Base-by-base conservation (phyloP, 768 basidiomycete genomes). In the Lyophyllum semitale region DNA sequence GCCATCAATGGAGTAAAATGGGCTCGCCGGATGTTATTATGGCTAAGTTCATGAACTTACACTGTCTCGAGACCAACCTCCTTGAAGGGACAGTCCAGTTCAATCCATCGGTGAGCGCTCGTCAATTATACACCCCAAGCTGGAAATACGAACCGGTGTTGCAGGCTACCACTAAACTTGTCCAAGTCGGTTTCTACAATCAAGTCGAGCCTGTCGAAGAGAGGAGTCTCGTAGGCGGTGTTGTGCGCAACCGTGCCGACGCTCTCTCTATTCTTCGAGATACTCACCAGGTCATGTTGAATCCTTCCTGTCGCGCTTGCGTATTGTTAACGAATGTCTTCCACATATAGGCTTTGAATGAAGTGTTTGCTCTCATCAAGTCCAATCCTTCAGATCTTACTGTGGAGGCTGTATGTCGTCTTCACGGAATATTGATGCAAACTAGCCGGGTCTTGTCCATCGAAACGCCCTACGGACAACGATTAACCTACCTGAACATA, bases 61-160 rank as follows among this genome's bases (percentile, higher is more conserved):
- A 60, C 45, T 63, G 59, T 51, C 57, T 60, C 12, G 54, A 63
- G 40, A 60, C 59, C 33, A 63, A 60, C 27, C 18, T 17, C 26
- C 52, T 63, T 32, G 62, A 63, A 51, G 59, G 59, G 26, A 58
- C 50, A 12, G 26, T 63, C 15, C 18, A 47, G 18, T 63, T 63
- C 33, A 42, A 55, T 26, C 17, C 29, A 33, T 48, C 41, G 23
- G 62, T 60, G 6, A 45, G 53, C 49, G 27, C 29, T 44, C 51
- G 11, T 30, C 11, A 5, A 30, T 30, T 30, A 11, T 30, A 30
- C 29, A 30, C 29, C 29, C 6, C 29, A 30, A 6, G 29, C 29
- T 30, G 29, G 29, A 30, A 11, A 6, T 30, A 5, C 29, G 5
- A 7, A n/a, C 8, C 15, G 6, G 6, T 17, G 17, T 13, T 4